Evolutionary conservation across 768 basidiomycete species (phyloP).

Genomic region (Pleurotus djamor): DNA sequence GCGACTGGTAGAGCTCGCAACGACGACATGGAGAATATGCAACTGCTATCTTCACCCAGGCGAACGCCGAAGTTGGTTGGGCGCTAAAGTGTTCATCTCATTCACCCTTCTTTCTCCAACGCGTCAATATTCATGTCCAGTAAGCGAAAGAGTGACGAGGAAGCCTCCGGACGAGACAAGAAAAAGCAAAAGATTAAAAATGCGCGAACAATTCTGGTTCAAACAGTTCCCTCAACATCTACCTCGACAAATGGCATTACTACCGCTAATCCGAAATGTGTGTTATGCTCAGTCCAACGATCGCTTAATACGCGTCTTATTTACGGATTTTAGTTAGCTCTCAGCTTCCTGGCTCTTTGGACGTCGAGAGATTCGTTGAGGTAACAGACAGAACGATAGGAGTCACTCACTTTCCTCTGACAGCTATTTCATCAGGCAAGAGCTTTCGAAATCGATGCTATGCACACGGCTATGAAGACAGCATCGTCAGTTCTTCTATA

Average conservation of each 20-base stretch:
- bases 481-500: constrained; percentile 50
- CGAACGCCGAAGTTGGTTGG: neutral
- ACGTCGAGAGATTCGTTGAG: constrained; percentile 88
- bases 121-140: constrained; percentile 18
- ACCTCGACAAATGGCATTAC: constrained; percentile 17
- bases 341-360: constrained; percentile 69
- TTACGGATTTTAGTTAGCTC: constrained; percentile 41
- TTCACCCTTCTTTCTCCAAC: neutral
- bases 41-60: neutral
- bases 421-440: constrained; percentile 54
- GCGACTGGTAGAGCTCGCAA: constrained; percentile 23
- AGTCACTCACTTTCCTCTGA: neutral
- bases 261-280: constrained; percentile 39
- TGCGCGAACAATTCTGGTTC: constrained; percentile 70
- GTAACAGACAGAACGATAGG: constrained; percentile 30
- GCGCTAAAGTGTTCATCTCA: neutral
- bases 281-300: constrained; percentile 10
- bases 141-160: constrained; percentile 37
- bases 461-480: constrained; percentile 83
- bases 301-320: neutral
- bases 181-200: constrained; percentile 67
- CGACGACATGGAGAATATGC: constrained; percentile 30
- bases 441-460: constrained; percentile 86
- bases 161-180: constrained; percentile 46
- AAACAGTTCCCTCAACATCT: constrained; percentile 26